Evolutionary conservation across 129 eudicot genomes (phyloP).

Genomic region (Tagetes patula): DNA sequence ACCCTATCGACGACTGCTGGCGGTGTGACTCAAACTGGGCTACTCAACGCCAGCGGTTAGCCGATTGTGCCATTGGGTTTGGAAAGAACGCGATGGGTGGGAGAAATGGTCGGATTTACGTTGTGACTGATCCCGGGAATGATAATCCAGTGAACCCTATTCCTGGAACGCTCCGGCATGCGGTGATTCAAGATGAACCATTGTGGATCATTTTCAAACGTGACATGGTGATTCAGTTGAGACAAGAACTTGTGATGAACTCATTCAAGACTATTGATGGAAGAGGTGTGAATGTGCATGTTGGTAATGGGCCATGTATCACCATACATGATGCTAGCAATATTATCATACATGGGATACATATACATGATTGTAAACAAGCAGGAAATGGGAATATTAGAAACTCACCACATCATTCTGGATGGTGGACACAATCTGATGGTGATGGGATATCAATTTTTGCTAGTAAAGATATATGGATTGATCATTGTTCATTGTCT

Average conservation of each 20-base stretch:
- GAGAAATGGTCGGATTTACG: constrained; percentile 56
- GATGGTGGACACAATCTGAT: constrained; percentile 80
- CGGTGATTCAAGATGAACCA: constrained; percentile 78
- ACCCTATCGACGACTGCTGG: constrained; percentile 95
- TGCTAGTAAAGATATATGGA: constrained; percentile 57
- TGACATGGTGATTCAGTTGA: constrained; percentile 73
- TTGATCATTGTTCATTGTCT: constrained; percentile 87
- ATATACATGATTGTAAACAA: constrained; percentile 73
- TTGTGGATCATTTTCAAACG: constrained; percentile 78
- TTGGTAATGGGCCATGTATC: constrained; percentile 85
- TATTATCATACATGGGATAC: constrained; percentile 81
- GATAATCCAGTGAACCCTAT: constrained; percentile 69
- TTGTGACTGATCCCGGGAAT: constrained; percentile 67
- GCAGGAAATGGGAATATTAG: constrained; percentile 64
- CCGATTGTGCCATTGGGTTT: constrained; percentile 88
- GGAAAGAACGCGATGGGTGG: constrained; percentile 85
- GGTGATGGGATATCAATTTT: constrained; percentile 75
- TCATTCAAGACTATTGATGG: constrained; percentile 88
- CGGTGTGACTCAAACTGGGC: constrained; percentile 83
- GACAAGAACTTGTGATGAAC: constrained; percentile 71
- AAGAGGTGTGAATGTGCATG: constrained; percentile 86
- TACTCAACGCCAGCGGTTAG: constrained; percentile 60
- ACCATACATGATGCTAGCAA: constrained; percentile 67
- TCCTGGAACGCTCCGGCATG: constrained; percentile 84
- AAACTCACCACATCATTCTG: constrained; percentile 65